These are phyloP conservation scores for Globisporangium barbulae DNA, from an alignment of 352 stramenopile genomes.

Conservation along the genomic window DNA sequence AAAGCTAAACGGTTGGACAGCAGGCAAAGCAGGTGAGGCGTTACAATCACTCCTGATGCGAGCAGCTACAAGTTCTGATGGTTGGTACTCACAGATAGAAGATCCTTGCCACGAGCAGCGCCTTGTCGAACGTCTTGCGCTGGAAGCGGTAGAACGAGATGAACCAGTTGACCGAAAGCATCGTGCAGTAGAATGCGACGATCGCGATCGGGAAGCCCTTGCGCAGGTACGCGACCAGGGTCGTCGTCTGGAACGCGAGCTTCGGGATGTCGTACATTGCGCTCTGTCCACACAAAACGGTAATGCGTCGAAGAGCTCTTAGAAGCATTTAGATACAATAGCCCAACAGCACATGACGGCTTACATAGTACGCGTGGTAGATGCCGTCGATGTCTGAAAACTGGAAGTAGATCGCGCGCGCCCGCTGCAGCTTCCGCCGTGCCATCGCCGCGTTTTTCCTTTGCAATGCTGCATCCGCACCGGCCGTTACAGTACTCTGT, in stretches of 20 bases:
- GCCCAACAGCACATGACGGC: not conserved
- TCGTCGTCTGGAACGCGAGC: constrained; percentile 44
- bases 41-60: not conserved
- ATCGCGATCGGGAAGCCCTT: constrained; percentile 40
- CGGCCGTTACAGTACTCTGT: not conserved
- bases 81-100: constrained; percentile 31
- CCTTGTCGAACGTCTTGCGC: constrained; percentile 28
- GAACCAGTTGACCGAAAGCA: constrained; percentile 44
- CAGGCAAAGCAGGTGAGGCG: not conserved
- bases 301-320: not conserved
- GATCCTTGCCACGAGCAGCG: constrained; percentile 26
- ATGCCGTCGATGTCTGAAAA: constrained; percentile 20
- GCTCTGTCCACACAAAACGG: constrained; percentile 20
- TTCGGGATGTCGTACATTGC: constrained; percentile 43
- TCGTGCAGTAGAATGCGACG: constrained; percentile 32
- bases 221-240: constrained; percentile 37
- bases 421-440: constrained; percentile 10
- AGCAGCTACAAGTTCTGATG: not conserved
- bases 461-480: not conserved
- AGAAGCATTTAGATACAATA: not conserved
- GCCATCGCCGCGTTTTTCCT: constrained; percentile 1
- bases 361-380: constrained; percentile 24
- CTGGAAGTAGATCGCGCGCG: constrained; percentile 14
- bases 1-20: constrained; percentile 23
- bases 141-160: constrained; percentile 47